Percentiles rank a stretch among this genome's conserved stretches.
Conservation (phyloP, 1,284 basidiomycete species). For the Cystobasidium pallidum region DNA sequence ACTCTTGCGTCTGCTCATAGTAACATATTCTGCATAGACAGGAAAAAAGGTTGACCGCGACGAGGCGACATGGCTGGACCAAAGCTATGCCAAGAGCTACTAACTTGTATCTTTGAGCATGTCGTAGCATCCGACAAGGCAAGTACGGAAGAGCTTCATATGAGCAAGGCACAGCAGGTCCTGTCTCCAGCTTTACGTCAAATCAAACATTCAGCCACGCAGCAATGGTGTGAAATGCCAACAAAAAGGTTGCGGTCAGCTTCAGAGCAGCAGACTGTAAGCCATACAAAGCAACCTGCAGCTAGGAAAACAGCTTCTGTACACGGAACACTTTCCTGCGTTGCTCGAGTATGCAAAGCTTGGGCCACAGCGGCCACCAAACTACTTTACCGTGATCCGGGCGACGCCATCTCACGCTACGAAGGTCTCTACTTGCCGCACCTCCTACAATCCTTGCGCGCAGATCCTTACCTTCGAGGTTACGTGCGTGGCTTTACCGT, state of each 20-base stretch:
- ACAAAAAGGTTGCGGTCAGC: slow-evolving; percentile 18
- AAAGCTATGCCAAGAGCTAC: slow-evolving; percentile 34
- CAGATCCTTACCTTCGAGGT: slow-evolving; percentile 22
- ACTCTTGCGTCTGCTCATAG: no score
- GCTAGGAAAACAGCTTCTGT: slow-evolving; percentile 9
- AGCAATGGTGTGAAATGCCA: slow-evolving; percentile 4
- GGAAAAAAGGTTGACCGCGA: background rate
- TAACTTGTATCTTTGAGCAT: slow-evolving; percentile 35
- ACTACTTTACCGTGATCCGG: slow-evolving; percentile 34
- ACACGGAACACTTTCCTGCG: slow-evolving; percentile 40
- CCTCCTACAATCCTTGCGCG: slow-evolving; percentile 24
- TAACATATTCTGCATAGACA: no score
- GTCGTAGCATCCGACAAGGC: slow-evolving; percentile 7
- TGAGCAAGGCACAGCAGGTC: background rate
- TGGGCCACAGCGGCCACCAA: slow-evolving; percentile 32
- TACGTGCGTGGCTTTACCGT: slow-evolving; percentile 32
- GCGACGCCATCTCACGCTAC: slow-evolving; percentile 33
- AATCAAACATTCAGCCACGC: background rate
- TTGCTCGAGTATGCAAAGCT: slow-evolving; percentile 26
- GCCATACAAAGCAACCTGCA: slow-evolving; percentile 8
- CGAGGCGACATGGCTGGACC: slow-evolving; percentile 20
- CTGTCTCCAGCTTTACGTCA: background rate
- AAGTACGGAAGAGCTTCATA: background rate
- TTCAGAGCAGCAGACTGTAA: slow-evolving; percentile 22
- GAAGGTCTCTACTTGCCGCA: slow-evolving; percentile 42